A percentile compares a stretch with the other conserved stretches of the same genome.
These are phyloP conservation scores for Erythrophleum fordii DNA, from an alignment of 306 rosid genomes.

Conservation along the genomic window DNA sequence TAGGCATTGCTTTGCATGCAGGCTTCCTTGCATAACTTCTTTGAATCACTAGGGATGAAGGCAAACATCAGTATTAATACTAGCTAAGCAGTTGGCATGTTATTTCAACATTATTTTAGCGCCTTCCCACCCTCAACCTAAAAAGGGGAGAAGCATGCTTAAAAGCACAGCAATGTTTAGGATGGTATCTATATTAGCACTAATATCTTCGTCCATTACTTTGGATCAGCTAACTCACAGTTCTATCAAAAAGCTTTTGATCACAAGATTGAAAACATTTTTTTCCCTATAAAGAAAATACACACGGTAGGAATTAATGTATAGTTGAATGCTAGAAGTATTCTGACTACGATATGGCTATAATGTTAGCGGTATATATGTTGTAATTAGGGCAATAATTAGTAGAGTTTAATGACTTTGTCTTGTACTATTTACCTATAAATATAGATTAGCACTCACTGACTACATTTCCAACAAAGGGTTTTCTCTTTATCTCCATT, in stretches of 20 bases:
- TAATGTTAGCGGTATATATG: background rate
- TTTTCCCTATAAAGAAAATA: background rate
- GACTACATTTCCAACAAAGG: background rate
- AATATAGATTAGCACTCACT: background rate
- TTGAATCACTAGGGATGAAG: slow-evolving; percentile 50
- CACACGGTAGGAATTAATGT: background rate
- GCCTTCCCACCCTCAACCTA: slow-evolving; percentile 7
- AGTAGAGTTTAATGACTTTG: background rate
- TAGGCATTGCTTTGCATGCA: slow-evolving; percentile 49
- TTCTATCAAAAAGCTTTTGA: background rate
- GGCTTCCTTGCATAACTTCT: slow-evolving; percentile 51
- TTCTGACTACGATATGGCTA: background rate
- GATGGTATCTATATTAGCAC: too few relatives aligned
- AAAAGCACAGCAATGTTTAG: background rate
- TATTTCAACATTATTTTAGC: slow-evolving; percentile 6
- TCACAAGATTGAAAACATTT: background rate
- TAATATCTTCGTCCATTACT: too few relatives aligned
- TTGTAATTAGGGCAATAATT: background rate
- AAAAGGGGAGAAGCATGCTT: background rate
- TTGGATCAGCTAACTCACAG: slow-evolving; percentile 19
- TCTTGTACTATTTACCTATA: background rate
- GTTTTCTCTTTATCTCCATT: background rate
- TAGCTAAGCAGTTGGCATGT: background rate
- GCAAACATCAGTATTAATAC: slow-evolving; percentile 18
- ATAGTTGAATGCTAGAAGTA: background rate